Percentiles rank a stretch among this genome's conserved stretches.
phyloP scores from a whole-genome alignment of 768 basidiomycete species.

The Lactarius quietus region DNA sequence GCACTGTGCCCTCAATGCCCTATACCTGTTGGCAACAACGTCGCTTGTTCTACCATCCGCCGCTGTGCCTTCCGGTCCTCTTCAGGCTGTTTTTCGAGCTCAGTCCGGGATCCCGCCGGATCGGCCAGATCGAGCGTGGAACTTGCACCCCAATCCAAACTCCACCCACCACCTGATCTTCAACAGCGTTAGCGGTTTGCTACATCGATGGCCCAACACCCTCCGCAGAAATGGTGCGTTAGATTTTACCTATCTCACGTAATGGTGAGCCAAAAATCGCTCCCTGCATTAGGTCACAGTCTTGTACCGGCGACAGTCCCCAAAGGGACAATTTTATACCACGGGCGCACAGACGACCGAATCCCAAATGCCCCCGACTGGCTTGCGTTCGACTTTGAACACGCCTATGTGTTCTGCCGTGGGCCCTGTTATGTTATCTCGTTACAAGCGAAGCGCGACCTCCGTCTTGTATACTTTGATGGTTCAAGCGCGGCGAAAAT shows the following conservation, averaged over 20 bases:
- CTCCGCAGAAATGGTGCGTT: conserved; percentile 27
- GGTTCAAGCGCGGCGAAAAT: conserved; percentile 26
- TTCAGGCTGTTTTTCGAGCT: conserved; percentile 18
- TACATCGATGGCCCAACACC: conserved; percentile 41
- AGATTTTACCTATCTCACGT: neutral
- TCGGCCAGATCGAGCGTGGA: conserved; percentile 2
- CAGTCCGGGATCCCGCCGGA: neutral
- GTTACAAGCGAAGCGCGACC: conserved; percentile 16
- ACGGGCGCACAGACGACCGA: conserved; percentile 10
- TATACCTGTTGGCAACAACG: too few relatives aligned
- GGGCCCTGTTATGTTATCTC: conserved; percentile 16
- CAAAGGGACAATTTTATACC: conserved; percentile 24
- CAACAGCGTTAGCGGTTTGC: conserved; percentile 33
- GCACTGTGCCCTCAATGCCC: too few relatives aligned
- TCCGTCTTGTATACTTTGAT: conserved; percentile 24
- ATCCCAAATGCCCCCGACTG: conserved; percentile 20
- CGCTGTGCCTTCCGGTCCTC: too few relatives aligned
- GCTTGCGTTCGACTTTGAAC: conserved; percentile 26
- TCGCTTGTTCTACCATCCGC: too few relatives aligned
- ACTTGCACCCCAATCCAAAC: conserved; percentile 29
- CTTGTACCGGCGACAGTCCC: conserved; percentile 23
- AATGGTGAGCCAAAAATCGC: too few relatives aligned
- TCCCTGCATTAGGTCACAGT: conserved; percentile 16
- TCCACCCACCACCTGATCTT: conserved; percentile 36
- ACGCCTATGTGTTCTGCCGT: conserved; percentile 10